Conservation (phyloP, 2,329 filamentous ascomycete genomes). For the Mollisiaceae sp. region DNA sequence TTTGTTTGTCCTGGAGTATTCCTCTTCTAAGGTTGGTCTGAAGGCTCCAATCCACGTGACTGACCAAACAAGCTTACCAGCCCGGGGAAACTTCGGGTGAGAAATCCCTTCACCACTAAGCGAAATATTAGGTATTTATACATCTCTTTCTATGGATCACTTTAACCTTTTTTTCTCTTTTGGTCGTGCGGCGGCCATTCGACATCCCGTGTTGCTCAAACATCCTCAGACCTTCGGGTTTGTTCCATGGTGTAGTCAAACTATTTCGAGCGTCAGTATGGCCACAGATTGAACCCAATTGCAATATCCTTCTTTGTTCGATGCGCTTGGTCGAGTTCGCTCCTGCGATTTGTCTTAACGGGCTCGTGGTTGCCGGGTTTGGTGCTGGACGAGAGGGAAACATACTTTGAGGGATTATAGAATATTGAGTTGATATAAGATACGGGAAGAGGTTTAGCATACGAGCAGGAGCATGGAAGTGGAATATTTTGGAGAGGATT, state of each 20-base stretch:
- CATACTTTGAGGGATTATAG: constrained; percentile 45
- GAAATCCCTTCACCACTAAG: too few species aligned
- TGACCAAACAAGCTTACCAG: neutral
- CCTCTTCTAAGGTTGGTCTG: too few species aligned
- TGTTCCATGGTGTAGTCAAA: constrained; percentile 41
- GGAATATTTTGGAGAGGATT: neutral
- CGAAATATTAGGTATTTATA: neutral
- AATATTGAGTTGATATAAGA: neutral
- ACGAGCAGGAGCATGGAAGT: neutral
- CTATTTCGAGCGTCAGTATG: constrained; percentile 42
- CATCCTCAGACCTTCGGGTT: constrained; percentile 32
- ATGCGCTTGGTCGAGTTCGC: constrained; percentile 28
- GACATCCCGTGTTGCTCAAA: constrained; percentile 43
- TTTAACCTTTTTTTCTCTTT: constrained; percentile 26
- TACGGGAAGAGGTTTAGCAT: too few species aligned
- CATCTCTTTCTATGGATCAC: neutral
- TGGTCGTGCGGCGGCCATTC: constrained; percentile 43
- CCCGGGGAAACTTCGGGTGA: too few species aligned
- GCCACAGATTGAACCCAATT: constrained; percentile 66
- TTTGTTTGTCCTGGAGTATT: too few species aligned
- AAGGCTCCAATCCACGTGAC: too few species aligned
- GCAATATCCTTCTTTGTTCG: constrained; percentile 56
- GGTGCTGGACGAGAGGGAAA: constrained; percentile 55
- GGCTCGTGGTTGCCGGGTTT: constrained; percentile 36
- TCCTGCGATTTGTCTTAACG: constrained; percentile 38